Conservation (phyloP, 768 basidiomycete species). For the Candolleomyces aberdarensis region DNA sequence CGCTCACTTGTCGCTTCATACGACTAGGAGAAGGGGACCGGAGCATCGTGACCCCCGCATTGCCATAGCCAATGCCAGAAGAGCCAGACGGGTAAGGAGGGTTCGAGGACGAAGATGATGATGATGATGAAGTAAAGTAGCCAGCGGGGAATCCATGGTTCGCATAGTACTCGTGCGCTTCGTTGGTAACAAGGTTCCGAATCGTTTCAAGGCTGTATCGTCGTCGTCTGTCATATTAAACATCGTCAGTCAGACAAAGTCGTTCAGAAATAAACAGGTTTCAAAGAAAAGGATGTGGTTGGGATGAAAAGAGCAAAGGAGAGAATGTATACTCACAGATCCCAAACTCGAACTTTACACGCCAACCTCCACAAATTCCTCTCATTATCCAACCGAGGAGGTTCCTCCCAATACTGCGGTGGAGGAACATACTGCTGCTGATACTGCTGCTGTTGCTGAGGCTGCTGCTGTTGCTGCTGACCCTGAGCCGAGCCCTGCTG, state of each 20-base stretch:
- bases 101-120: neutral
- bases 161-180: conserved; percentile 12
- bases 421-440: neutral
- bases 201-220: conserved; percentile 8
- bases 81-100: neutral
- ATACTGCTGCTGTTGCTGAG: neutral
- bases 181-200: conserved; percentile 5
- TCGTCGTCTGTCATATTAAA: conserved; percentile 6
- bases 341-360: conserved; percentile 10
- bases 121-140: neutral
- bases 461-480: no score
- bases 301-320: neutral
- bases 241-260: no score
- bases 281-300: neutral
- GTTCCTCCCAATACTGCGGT: conserved; percentile 8
- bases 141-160: conserved; percentile 9
- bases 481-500: neutral
- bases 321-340: conserved; percentile 3
- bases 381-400: conserved; percentile 9
- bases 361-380: conserved; percentile 12
- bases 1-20: neutral
- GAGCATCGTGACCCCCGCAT: no score
- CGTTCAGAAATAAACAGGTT: no score
- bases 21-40: neutral
- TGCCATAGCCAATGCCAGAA: neutral